A percentile compares a stretch with the other conserved stretches of the same genome.
phyloP scores from a whole-genome alignment of 2,329 filamentous ascomycete genomes.

The Leptographium wingfieldii region DNA sequence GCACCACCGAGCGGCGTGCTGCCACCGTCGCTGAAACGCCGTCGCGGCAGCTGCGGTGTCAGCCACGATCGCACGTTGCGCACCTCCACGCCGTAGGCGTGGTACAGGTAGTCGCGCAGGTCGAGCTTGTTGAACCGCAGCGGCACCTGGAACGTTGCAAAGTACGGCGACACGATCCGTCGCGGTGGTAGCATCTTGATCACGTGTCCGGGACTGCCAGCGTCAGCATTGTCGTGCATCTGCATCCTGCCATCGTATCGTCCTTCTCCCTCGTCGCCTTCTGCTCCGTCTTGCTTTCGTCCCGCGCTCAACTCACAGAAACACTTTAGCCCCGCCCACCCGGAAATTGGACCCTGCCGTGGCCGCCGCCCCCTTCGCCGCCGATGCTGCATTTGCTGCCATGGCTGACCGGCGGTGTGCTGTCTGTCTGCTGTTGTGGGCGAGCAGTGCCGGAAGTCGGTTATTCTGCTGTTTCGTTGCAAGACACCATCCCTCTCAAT shows the following conservation, averaged over 20 bases:
- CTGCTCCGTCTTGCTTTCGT: not conserved
- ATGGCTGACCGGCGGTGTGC: constrained; percentile 8
- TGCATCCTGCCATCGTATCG: not conserved
- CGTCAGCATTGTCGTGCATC: not conserved
- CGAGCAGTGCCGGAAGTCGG: not conserved
- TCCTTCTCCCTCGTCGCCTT: not conserved
- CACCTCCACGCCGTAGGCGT: constrained; percentile 67
- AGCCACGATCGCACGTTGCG: constrained; percentile 68
- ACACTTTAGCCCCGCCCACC: constrained; percentile 42
- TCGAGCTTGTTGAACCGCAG: constrained; percentile 93
- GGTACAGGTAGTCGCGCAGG: constrained; percentile 84
- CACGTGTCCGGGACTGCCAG: constrained; percentile 61
- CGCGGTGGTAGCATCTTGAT: constrained; percentile 64
- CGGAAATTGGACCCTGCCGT: constrained; percentile 26
- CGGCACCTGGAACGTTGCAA: constrained; percentile 83
- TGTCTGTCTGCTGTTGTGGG: not conserved
- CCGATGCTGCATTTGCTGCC: constrained; percentile 20
- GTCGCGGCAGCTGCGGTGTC: constrained; percentile 49
- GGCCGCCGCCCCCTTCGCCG: constrained; percentile 23
- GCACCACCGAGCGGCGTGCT: constrained; percentile 12
- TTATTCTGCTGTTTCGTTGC: not conserved
- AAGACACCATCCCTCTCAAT: not conserved
- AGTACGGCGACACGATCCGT: constrained; percentile 59
- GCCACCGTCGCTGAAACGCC: constrained; percentile 34
- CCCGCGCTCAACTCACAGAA: constrained; percentile 30